phyloP scores from a whole-genome alignment of 345 rosid species.

The Xanthoceras sorbifolium region DNA sequence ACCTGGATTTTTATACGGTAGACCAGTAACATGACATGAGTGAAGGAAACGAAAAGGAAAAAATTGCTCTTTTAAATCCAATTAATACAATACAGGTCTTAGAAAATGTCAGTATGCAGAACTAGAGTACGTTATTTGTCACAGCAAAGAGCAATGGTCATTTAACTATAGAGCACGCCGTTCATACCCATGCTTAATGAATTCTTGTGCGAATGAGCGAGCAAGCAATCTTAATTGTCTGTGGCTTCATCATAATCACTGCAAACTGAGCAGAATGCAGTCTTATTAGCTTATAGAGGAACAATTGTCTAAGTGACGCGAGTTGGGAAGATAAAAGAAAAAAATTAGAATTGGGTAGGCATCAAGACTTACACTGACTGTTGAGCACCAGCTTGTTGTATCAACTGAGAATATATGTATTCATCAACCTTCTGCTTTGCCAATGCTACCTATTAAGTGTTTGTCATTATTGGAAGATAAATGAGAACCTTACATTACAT shows the following conservation, averaged over 20 bases:
- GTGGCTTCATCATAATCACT: background rate
- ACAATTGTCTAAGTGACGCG: background rate
- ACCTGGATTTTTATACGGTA: background rate
- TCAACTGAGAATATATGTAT: conserved; percentile 57
- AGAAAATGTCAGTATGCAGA: background rate
- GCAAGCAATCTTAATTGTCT: background rate
- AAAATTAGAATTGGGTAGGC: too few species aligned
- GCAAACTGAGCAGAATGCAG: background rate
- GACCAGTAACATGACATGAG: too few species aligned
- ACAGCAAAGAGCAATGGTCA: background rate
- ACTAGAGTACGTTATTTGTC: background rate
- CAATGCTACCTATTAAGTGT: conserved; percentile 49
- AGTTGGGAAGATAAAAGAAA: background rate
- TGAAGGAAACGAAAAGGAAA: background rate
- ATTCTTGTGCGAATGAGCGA: background rate
- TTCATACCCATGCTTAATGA: background rate
- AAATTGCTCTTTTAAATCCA: background rate
- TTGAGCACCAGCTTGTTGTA: conserved; percentile 42
- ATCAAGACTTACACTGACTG: conserved; percentile 25
- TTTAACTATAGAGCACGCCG: too few species aligned
- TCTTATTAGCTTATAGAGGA: background rate
- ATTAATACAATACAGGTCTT: background rate
- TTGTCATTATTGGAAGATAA: background rate
- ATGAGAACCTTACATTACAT: background rate
- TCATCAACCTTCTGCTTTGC: conserved; percentile 74